Base-by-base conservation (phyloP, 2,329 filamentous ascomycete genomes). In the Fusarium armeniacum region DNA sequence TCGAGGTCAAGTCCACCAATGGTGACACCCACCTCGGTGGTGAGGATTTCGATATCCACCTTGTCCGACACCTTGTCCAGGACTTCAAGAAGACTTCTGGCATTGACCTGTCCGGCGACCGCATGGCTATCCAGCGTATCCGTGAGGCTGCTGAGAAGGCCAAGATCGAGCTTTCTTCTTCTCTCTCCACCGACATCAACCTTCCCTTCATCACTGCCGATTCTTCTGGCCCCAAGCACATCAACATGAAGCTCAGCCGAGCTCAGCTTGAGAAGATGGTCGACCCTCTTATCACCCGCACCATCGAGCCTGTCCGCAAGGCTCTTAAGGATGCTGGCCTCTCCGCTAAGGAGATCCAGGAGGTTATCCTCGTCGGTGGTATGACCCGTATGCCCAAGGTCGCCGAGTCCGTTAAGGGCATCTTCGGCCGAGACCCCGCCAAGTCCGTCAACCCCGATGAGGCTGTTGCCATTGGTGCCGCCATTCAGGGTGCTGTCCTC, bases 311-410 rank as follows among this genome's bases (percentile, higher is more conserved):
- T 67, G 95, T 98, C 75, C 93, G 94, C 83, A 98, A 97, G 89
- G 95, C 94, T 22, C 87, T 98, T 65, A 98, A 98, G 90, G 95
- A 98, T 82, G 95, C 95, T 80, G 90, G 91, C 83, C 89, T 98
- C 47, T 86, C 93, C 82, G 89, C 94, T 76, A 97, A 94, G 86
- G 94, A 98, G 68, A 97, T 98, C 80, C 93, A 98, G 84, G 95
- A 98, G 81, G 93, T 98, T 75, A 97, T 98, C 81, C 91, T 98
- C 44, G 95, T 98, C 58, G 95, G 95, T 90, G 95, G 95, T 84
- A 98, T 98, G 94, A 98, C 95, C 76, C 95, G 95, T 86, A 98
- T 98, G 94, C 95, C 95, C 81, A 98, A 98, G 91, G 95, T 98
- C 74, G 87, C 89, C 70, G 94, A 98, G 86, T 96, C 94, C 45